phyloP scores from a whole-genome alignment of 768 basidiomycete species.

The Suillus spraguei region DNA sequence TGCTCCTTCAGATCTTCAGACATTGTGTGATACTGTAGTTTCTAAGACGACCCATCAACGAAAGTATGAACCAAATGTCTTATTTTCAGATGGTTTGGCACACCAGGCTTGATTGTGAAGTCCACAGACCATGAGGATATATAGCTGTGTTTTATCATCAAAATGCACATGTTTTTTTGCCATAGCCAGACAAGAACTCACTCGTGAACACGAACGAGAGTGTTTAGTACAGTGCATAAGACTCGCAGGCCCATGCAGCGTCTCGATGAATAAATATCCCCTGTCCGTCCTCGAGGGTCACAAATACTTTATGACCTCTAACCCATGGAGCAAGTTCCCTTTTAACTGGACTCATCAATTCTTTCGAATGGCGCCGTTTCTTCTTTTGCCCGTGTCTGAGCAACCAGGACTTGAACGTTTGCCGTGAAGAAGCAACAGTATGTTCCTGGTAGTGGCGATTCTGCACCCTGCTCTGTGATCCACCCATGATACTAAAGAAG shows the following conservation, averaged over 20 bases:
- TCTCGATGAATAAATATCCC: slow-evolving; percentile 16
- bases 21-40: not conserved
- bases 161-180: not conserved
- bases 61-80: not conserved
- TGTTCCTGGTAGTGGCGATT: not conserved
- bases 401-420: slow-evolving; percentile 3
- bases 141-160: not conserved
- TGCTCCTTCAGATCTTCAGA: not conserved
- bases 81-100: not conserved
- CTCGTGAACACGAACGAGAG: not conserved
- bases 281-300: slow-evolving; percentile 30
- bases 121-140: not conserved
- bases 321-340: slow-evolving; percentile 32
- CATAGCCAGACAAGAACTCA: not conserved
- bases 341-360: slow-evolving; percentile 12
- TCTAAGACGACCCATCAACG: not conserved
- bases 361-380: slow-evolving; percentile 7
- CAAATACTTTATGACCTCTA: slow-evolving; percentile 27
- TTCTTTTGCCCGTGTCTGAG: slow-evolving; percentile 6
- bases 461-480: slow-evolving; percentile 17
- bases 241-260: not conserved
- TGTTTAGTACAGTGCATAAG: not conserved
- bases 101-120: not conserved
- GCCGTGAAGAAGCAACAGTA: slow-evolving; percentile 1
- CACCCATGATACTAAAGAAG: slow-evolving; percentile 15